phyloP scores from a whole-genome alignment of 768 basidiomycete species.

The Antrodiella citrinella region DNA sequence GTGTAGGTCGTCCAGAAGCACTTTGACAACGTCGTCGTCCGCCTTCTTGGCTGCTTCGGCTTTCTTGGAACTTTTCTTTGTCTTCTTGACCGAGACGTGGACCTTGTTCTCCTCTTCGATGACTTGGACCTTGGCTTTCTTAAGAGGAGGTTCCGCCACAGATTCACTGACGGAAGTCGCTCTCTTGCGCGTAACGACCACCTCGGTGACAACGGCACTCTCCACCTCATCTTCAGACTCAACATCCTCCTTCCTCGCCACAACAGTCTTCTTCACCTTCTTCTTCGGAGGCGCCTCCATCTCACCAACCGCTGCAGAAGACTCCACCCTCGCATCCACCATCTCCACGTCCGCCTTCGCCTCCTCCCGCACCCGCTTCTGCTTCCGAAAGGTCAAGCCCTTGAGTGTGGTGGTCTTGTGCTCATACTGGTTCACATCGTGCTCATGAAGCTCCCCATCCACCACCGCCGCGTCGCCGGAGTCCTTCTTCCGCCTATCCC shows the following conservation, averaged over 20 bases:
- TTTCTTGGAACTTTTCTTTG: slow-evolving; percentile 36
- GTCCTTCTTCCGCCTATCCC: slow-evolving; percentile 30
- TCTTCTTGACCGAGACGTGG: slow-evolving; percentile 15
- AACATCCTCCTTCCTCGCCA: slow-evolving; percentile 34
- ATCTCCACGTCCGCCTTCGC: slow-evolving; percentile 13
- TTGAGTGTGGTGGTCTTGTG: slow-evolving; percentile 20
- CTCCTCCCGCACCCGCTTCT: slow-evolving; percentile 31
- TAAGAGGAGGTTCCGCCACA: slow-evolving; percentile 33
- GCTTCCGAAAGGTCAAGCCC: slow-evolving; percentile 38
- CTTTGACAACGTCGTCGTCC: slow-evolving; percentile 36
- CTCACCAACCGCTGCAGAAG: slow-evolving; percentile 13
- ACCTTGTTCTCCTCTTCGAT: slow-evolving; percentile 11
- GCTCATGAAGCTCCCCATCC: slow-evolving; percentile 32
- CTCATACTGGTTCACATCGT: slow-evolving; percentile 36
- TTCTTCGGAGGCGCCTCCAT: slow-evolving; percentile 20
- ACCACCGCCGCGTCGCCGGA: slow-evolving; percentile 28
- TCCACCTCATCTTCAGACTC: slow-evolving; percentile 55
- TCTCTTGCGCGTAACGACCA: slow-evolving; percentile 17
- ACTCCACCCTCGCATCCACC: neutral
- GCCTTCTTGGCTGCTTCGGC: slow-evolving; percentile 20
- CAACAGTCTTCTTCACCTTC: slow-evolving; percentile 17
- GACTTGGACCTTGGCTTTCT: slow-evolving; percentile 25
- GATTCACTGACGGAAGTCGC: slow-evolving; percentile 21
- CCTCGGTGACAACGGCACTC: slow-evolving; percentile 15
- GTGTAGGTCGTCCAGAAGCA: slow-evolving; percentile 40